These are phyloP conservation scores for Phytophthora melonis DNA, from an alignment of 352 stramenopile genomes.

Conservation along the genomic window DNA sequence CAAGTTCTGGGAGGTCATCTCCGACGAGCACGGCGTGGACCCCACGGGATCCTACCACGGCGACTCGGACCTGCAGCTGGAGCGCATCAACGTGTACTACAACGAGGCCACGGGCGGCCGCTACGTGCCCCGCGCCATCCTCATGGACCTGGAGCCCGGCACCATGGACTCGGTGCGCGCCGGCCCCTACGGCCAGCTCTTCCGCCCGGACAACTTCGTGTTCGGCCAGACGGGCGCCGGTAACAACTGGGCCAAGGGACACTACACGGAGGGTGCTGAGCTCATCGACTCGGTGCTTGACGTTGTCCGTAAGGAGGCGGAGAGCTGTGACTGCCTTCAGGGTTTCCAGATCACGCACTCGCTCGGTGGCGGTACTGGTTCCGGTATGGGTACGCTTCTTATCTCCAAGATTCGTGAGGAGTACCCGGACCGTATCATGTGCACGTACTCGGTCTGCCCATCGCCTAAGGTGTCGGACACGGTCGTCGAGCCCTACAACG, in stretches of 20 bases:
- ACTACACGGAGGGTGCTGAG: slow-evolving; percentile 99
- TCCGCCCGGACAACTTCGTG: slow-evolving; percentile 99
- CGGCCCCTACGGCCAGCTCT: slow-evolving; percentile 97
- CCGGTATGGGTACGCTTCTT: slow-evolving; percentile 99
- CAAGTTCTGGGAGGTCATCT: slow-evolving; percentile 99
- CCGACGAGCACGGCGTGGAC: slow-evolving; percentile 96
- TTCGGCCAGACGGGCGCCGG: slow-evolving; percentile 98
- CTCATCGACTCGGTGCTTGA: slow-evolving; percentile 99
- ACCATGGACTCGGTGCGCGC: slow-evolving; percentile 99
- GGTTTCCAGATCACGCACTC: slow-evolving; percentile 99
- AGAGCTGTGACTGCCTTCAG: slow-evolving; percentile 98
- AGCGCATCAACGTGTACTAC: slow-evolving; percentile 99
- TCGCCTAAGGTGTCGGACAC: slow-evolving; percentile 99
- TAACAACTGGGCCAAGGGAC: slow-evolving; percentile 99
- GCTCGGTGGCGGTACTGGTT: slow-evolving; percentile 98
- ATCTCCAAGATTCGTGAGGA: slow-evolving; percentile 99
- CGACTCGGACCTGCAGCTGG: slow-evolving; percentile 97
- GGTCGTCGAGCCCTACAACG: slow-evolving; percentile 99
- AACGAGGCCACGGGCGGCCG: slow-evolving; percentile 97
- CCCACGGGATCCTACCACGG: slow-evolving; percentile 94
- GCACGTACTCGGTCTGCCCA: slow-evolving; percentile 99
- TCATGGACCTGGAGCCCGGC: slow-evolving; percentile 99
- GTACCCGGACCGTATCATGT: slow-evolving; percentile 99
- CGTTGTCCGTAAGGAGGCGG: slow-evolving; percentile 98
- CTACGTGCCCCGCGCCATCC: slow-evolving; percentile 98